These are phyloP conservation scores for Claviceps purpurea DNA, from an alignment of 2,329 filamentous ascomycete genomes.

Conservation along the genomic window DNA sequence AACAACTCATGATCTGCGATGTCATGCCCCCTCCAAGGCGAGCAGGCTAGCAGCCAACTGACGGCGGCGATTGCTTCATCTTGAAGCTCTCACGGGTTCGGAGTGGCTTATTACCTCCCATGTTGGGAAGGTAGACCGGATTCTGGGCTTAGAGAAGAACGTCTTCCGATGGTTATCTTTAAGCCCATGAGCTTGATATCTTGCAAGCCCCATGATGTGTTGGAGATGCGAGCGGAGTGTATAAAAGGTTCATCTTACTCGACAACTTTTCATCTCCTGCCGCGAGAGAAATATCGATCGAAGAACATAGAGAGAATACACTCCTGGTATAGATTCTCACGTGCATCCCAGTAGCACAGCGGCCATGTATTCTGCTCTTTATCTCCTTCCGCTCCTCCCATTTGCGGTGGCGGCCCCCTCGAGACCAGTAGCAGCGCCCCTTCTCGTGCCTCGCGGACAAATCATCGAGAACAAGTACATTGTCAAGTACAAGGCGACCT, in stretches of 20 bases:
- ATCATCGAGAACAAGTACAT: conserved; percentile 17
- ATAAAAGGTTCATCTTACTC: too few relatives aligned
- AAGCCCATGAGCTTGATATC: too few relatives aligned
- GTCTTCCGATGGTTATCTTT: too few relatives aligned
- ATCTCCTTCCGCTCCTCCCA: conserved; percentile 12
- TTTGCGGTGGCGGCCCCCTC: conserved; percentile 9
- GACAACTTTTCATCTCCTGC: too few relatives aligned
- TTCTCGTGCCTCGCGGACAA: conserved; percentile 9
- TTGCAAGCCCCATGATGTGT: too few relatives aligned
- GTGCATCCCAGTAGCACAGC: neutral
- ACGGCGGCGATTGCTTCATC: neutral
- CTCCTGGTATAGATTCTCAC: too few relatives aligned
- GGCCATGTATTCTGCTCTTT: neutral
- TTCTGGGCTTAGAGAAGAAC: too few relatives aligned
- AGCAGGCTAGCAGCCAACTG: neutral
- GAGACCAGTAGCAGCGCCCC: conserved; percentile 12
- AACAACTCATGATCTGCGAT: neutral
- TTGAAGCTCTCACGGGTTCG: neutral
- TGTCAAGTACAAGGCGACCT: conserved; percentile 15
- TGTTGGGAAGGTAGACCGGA: neutral
- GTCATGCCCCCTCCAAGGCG: neutral
- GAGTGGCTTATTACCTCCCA: neutral
- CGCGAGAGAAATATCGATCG: too few relatives aligned
- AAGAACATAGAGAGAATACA: too few relatives aligned
- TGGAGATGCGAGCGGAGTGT: too few relatives aligned